Evolutionary conservation across 352 stramenopile species (phyloP), one percentile per base, ranked within the genome.

Genomic region (Pythium dissotocum): DNA sequence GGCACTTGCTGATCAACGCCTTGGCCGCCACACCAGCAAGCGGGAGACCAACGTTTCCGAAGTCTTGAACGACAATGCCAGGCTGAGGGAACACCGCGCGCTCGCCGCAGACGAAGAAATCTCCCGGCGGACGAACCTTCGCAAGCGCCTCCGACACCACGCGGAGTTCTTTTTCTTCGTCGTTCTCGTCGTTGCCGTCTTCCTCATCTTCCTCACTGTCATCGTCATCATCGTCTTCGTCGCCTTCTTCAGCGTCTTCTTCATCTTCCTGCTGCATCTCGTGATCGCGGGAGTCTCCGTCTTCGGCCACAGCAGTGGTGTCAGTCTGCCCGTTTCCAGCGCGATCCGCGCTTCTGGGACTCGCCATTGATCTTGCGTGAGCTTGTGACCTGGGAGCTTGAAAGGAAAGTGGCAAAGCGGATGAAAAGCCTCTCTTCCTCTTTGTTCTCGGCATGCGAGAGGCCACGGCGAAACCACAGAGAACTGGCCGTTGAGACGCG

Each of bases 111-210:
- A 59, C 49, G 21, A 40, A 63, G 52, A 49, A 67, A 33, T 64
- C 62, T 8, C 68, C 62, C 0, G 68, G 68, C 13, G 68, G 58
- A 16, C 65, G 33, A 5, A 68, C 68, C 2, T 38, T 10, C n/a
- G 42, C 42, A 24, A 75, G n/a, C 9, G 68, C 68, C 0, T 59
- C 40, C 14, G 62, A 67, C 6, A 75, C 68, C 2, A 48, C 53
- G 7, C 35, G 42, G 4, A 71, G 58, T 4, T 18, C 16, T 42
- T 46, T 30, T 16, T 58, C 58, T 18, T 38, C 35, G 35, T 65
- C 40, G 38, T 18, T 61, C 8, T 61, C 35, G 32, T 61, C 55
- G 32, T 51, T 30, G 28, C 28, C 55, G 4, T 51, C 51, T n/a
- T 49, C 44, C n/a, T 65, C 35, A 21, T 65, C 59, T 4, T 65